phyloP scores from a whole-genome alignment of 148 eudicot species.

The Heliamphora exappendiculata region DNA sequence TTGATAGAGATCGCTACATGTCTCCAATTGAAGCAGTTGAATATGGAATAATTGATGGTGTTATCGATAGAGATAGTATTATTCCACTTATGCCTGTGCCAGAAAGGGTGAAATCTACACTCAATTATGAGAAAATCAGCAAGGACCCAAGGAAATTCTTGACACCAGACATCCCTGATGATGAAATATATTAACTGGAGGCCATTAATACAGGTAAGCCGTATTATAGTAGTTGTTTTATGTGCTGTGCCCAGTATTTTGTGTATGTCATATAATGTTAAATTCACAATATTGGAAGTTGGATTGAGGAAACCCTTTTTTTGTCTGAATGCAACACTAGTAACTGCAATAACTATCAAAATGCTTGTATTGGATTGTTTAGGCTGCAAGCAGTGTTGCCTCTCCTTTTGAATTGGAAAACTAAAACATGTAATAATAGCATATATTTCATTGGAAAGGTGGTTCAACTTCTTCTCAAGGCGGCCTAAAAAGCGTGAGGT shows the following conservation, averaged over 20 bases:
- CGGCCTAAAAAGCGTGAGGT: too few species aligned
- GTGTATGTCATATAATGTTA: neutral
- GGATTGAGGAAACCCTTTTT: neutral
- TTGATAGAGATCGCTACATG: constrained; percentile 80
- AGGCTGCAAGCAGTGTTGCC: too few species aligned
- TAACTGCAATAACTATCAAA: too few species aligned
- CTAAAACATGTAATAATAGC: too few species aligned
- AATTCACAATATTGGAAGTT: neutral
- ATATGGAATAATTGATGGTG: constrained; percentile 82
- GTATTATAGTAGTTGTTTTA: neutral
- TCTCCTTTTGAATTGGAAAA: too few species aligned
- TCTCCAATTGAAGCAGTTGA: constrained; percentile 95
- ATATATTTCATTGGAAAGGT: too few species aligned
- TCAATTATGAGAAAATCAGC: constrained; percentile 44
- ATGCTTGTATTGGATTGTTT: too few species aligned
- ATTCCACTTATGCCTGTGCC: constrained; percentile 78
- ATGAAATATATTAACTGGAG: constrained; percentile 50
- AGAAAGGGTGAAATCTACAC: constrained; percentile 47
- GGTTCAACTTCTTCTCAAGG: too few species aligned
- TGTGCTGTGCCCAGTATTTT: neutral
- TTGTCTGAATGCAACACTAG: too few species aligned
- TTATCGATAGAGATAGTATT: constrained; percentile 69
- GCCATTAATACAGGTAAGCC: constrained; percentile 5
- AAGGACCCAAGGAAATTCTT: constrained; percentile 57
- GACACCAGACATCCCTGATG: constrained; percentile 78